Conservation (phyloP, 176 grass and related monocot genomes). For the Tillandsia leiboldiana region DNA sequence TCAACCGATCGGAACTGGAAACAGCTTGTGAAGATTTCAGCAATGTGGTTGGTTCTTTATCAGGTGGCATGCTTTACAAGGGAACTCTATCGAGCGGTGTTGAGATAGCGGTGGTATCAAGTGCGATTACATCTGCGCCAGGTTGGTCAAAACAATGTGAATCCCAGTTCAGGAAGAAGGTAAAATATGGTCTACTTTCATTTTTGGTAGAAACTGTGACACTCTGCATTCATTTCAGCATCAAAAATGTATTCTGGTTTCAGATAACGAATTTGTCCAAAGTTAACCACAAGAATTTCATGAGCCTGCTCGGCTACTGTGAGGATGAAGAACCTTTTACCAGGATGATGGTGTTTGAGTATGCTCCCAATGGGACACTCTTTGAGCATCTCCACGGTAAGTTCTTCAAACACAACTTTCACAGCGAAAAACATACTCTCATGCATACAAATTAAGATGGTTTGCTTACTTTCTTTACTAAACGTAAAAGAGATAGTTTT, state of each 20-base stretch:
- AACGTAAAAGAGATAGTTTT: too few species aligned
- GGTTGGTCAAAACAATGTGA: slow-evolving; percentile 80
- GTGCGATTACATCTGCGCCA: slow-evolving; percentile 33
- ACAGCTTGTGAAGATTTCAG: slow-evolving; percentile 81
- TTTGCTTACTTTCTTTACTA: not conserved
- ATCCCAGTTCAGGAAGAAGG: slow-evolving; percentile 72
- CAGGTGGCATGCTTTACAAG: slow-evolving; percentile 67
- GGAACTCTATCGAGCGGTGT: slow-evolving; percentile 88
- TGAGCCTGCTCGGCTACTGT: slow-evolving; percentile 83
- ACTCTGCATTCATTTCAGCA: not conserved
- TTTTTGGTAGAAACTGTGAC: not conserved
- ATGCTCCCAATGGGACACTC: slow-evolving; percentile 81
- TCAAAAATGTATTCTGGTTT: slow-evolving; percentile 13
- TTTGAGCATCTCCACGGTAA: slow-evolving; percentile 89
- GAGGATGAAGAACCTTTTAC: slow-evolving; percentile 74
- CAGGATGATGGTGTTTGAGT: slow-evolving; percentile 92
- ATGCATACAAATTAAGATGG: not conserved
- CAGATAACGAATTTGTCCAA: slow-evolving; percentile 64
- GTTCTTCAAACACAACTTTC: not conserved
- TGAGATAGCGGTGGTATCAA: slow-evolving; percentile 60
- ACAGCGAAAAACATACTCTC: not conserved
- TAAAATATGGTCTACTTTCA: slow-evolving; percentile 15
- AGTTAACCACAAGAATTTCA: slow-evolving; percentile 85
- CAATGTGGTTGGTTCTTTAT: slow-evolving; percentile 62
- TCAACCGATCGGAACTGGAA: slow-evolving; percentile 71